Evolutionary conservation across 176 grass and related monocot genomes (phyloP), one percentile per base, ranked within the genome.

Genomic region (Oryza glaberrima): DNA sequence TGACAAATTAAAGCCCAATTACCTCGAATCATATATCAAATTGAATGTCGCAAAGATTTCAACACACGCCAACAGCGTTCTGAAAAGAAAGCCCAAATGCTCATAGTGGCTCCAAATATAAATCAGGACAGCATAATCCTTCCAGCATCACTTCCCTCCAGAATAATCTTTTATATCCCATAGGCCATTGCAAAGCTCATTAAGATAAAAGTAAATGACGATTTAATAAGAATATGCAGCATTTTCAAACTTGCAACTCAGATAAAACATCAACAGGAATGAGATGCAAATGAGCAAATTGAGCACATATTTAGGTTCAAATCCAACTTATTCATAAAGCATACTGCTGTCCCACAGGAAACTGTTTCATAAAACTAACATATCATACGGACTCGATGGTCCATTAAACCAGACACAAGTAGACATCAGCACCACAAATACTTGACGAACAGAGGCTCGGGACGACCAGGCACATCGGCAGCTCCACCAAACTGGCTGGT

Each of bases 381-480:
- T 0, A 32, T 32, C 20, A 32, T 48, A 19, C 54, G 47, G 45
- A 73, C 44, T 14, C 58, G 64, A 81, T 5, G n/a, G 74, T 68
- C 58, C 73, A 61, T 22, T 3, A 60, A 67, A 73, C 25, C 56
- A 60, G 5, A 72, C 12, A 34, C 3, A 23, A 43, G 6, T 41
- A 3, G 44, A 74, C 47, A 68, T 20, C 22, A 78, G 56, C 22
- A 2, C n/a, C 11, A 68, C 73, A 44, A 35, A 45, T 35, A 80
- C 73, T 72, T 45, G 1, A 78, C 9, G 25, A 34, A 40, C 81
- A 84, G 14, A 72, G 22, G 44, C 30, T 78, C 22, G 11, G 7
- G 81, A 81, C 30, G 43, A 69, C 43, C 65, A 72, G 72, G 32
- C 11, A 84, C 65, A 90, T 65, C 78, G 67, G 82, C 70, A 70